phyloP scores from a whole-genome alignment of 2,329 filamentous ascomycete species.

The Alternaria sp. region DNA sequence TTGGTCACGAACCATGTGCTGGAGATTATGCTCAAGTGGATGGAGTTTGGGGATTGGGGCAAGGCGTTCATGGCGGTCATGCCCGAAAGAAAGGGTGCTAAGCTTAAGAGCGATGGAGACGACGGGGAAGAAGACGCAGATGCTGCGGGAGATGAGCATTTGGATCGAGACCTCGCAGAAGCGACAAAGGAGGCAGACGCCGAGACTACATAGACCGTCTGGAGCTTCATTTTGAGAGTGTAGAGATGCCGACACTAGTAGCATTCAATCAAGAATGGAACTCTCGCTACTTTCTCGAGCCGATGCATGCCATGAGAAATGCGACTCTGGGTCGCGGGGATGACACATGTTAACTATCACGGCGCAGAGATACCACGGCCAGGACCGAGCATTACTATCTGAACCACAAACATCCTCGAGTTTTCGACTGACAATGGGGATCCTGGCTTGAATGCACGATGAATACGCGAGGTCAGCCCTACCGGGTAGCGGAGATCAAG shows the following conservation, averaged over 20 bases:
- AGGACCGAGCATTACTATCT: not conserved
- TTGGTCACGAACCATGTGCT: slow-evolving; percentile 94
- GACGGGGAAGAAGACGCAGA: slow-evolving; percentile 22
- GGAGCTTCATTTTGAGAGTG: not conserved
- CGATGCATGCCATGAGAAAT: not conserved
- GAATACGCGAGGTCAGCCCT: slow-evolving; percentile 11
- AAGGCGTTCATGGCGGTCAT: slow-evolving; percentile 87
- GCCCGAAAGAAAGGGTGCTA: slow-evolving; percentile 86
- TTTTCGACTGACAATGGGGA: not conserved
- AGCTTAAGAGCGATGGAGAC: slow-evolving; percentile 57
- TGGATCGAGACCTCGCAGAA: slow-evolving; percentile 7
- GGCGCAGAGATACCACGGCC: not conserved
- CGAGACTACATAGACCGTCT: not conserved
- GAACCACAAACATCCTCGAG: not conserved
- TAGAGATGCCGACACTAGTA: not conserved
- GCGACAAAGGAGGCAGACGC: slow-evolving; percentile 6
- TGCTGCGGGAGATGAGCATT: slow-evolving; percentile 9
- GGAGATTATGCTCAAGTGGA: slow-evolving; percentile 94
- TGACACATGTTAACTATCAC: not conserved
- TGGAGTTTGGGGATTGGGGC: slow-evolving; percentile 90
- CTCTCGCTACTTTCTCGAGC: not conserved
- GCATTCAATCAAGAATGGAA: not conserved
- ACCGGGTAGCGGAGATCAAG: slow-evolving; percentile 36
- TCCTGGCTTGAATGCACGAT: not conserved
- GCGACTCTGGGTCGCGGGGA: not conserved